Percentiles rank a stretch among this genome's conserved stretches.
These are phyloP conservation scores for Vigna trinervia DNA, from an alignment of 306 rosid genomes.

Conservation along the genomic window DNA sequence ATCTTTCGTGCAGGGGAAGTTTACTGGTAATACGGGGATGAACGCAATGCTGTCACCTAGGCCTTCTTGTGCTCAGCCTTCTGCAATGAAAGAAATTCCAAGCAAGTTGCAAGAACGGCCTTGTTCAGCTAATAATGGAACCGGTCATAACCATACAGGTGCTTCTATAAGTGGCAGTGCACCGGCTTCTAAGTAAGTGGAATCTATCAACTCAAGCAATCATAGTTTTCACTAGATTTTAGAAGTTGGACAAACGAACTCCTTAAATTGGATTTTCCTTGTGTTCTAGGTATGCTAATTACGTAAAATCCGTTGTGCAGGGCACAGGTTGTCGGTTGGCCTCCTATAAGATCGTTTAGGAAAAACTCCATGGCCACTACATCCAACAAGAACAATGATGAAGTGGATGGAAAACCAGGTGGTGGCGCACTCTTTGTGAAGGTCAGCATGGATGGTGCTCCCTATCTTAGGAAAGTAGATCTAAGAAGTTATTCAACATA, in stretches of 20 bases:
- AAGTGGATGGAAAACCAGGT: conserved; percentile 91
- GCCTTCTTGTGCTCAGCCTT: conserved; percentile 67
- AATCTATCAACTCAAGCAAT: conserved; percentile 9
- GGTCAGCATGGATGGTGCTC: conserved; percentile 99
- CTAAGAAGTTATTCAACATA: conserved; percentile 80
- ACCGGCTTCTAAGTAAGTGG: conserved; percentile 89
- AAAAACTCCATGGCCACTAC: conserved; percentile 79
- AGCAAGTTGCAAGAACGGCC: conserved; percentile 73
- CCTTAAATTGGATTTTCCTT: background rate
- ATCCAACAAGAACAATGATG: conserved; percentile 85
- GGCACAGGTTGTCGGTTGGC: conserved; percentile 99
- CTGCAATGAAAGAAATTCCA: conserved; percentile 60
- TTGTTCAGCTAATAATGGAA: conserved; percentile 59
- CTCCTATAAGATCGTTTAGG: conserved; percentile 91
- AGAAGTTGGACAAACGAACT: background rate
- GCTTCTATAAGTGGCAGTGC: conserved; percentile 59
- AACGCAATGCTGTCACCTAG: conserved; percentile 68
- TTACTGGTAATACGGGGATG: conserved; percentile 62
- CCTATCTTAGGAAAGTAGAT: conserved; percentile 94
- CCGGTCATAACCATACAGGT: conserved; percentile 53
- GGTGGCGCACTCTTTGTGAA: conserved; percentile 82
- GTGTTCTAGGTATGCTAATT: conserved; percentile 12
- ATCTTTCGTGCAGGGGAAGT: conserved; percentile 68
- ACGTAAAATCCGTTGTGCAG: conserved; percentile 52
- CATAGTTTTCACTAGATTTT: conserved; percentile 1